These are phyloP conservation scores for Trypanosoma avium DNA, from an alignment of 208 protist genomes.

Conservation along the genomic window DNA sequence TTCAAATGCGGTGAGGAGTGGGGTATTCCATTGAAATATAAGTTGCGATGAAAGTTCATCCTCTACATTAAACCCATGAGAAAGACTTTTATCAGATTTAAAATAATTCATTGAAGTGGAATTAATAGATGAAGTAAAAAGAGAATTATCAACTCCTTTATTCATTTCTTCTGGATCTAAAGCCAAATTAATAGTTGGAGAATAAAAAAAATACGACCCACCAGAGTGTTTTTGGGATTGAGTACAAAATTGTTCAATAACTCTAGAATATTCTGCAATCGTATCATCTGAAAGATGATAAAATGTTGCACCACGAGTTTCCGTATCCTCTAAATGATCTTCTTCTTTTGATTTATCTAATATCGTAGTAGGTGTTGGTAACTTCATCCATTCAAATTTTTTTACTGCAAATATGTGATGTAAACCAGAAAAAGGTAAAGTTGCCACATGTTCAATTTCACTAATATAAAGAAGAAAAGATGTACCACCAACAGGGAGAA, in stretches of 20 bases:
- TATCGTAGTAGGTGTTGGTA: slow-evolving; percentile 29
- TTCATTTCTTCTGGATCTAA: slow-evolving; percentile 48
- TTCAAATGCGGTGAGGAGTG: slow-evolving; percentile 29
- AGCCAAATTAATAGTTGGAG: slow-evolving; percentile 62
- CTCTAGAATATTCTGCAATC: slow-evolving; percentile 43
- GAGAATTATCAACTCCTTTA: background rate
- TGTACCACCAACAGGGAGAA: slow-evolving; percentile 49
- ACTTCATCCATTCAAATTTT: slow-evolving; percentile 45
- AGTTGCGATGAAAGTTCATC: background rate
- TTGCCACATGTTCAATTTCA: slow-evolving; percentile 33
- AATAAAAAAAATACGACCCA: slow-evolving; percentile 68
- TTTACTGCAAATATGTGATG: slow-evolving; percentile 60
- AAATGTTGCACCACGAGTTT: background rate
- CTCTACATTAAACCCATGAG: too few species aligned
- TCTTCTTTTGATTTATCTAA: slow-evolving; percentile 3
- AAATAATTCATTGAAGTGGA: background rate
- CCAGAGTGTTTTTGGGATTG: slow-evolving; percentile 21
- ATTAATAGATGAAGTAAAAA: background rate
- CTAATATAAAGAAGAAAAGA: slow-evolving; percentile 72
- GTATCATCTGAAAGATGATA: slow-evolving; percentile 34
- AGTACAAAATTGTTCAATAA: slow-evolving; percentile 58
- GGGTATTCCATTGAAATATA: slow-evolving; percentile 42
- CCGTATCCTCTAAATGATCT: slow-evolving; percentile 1
- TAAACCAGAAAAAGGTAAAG: slow-evolving; percentile 16
- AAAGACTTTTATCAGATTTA: background rate